These are phyloP conservation scores for Pseudogymnoascus sp. DNA, from an alignment of 2,329 filamentous ascomycete genomes.

Conservation along the genomic window DNA sequence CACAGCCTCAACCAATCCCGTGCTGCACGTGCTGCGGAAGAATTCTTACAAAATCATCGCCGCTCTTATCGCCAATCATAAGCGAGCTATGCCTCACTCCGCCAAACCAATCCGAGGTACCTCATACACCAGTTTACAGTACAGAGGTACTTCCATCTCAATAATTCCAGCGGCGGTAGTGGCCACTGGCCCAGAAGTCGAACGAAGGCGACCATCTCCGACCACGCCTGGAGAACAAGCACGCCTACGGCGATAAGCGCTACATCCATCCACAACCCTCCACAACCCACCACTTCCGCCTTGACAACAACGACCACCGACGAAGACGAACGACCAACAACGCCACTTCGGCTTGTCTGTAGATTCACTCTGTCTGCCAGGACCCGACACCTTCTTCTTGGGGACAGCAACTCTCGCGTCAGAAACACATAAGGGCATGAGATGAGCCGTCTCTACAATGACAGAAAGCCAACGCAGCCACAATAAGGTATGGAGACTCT, in stretches of 20 bases:
- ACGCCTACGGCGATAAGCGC: slow-evolving; percentile 4
- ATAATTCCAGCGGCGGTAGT: neutral
- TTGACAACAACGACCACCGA: neutral
- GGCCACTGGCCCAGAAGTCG: slow-evolving; percentile 2
- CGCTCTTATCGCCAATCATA: slow-evolving; percentile 6
- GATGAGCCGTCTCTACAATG: slow-evolving; percentile 2
- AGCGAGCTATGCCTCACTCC: slow-evolving; percentile 3
- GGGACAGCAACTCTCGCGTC: neutral
- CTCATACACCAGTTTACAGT: neutral
- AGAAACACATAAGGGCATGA: neutral
- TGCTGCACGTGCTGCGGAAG: neutral
- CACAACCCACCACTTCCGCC: neutral
- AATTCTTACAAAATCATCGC: neutral
- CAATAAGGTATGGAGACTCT: neutral
- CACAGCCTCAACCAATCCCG: neutral
- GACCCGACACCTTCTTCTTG: neutral
- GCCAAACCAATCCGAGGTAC: neutral
- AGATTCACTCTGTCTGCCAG: neutral
- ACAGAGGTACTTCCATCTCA: neutral
- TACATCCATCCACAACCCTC: neutral
- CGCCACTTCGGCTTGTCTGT: neutral
- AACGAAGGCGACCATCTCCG: slow-evolving; percentile 4
- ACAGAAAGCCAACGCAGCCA: slow-evolving; percentile 1
- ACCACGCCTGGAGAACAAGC: neutral
- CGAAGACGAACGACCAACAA: neutral